Percentiles rank a stretch among this genome's conserved stretches.
Evolutionary conservation across 768 basidiomycete genomes (phyloP).

Genomic region (Termitomyces sp.): DNA sequence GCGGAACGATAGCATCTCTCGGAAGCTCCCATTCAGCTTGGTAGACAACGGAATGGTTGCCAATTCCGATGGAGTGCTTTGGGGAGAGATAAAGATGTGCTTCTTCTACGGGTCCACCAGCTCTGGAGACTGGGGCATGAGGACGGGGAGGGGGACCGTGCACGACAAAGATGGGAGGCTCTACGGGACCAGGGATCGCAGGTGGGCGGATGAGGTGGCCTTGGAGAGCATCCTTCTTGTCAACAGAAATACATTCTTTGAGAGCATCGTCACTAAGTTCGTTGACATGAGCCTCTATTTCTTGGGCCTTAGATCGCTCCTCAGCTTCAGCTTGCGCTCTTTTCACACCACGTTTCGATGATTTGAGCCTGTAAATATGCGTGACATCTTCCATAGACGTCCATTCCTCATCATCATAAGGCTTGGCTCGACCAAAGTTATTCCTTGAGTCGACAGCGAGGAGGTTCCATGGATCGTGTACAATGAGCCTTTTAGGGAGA

Average conservation of each 20-base stretch:
- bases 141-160: constrained; percentile 20
- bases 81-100: constrained; percentile 47
- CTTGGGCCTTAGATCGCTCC: constrained; percentile 1
- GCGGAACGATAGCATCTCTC: constrained; percentile 5
- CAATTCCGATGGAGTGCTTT: constrained; percentile 27
- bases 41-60: constrained; percentile 50
- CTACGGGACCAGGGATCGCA: constrained; percentile 8
- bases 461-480: constrained; percentile 37
- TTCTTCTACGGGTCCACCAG: constrained; percentile 19
- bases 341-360: constrained; percentile 4
- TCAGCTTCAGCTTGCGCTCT: background rate
- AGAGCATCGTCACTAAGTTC: background rate
- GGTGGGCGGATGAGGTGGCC: constrained; percentile 10
- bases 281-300: background rate
- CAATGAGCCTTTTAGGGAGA: constrained; percentile 32
- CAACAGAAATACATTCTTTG: background rate
- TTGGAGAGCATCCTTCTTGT: background rate
- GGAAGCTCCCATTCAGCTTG: constrained; percentile 34
- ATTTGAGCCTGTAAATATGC: constrained; percentile 23
- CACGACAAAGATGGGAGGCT: constrained; percentile 22
- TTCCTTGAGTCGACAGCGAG: constrained; percentile 16
- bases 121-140: background rate
- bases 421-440: background rate
- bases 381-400: constrained; percentile 22
- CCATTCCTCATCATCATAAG: constrained; percentile 16